Conservation (phyloP, 805 yeast species). For the Candida peoriensis region DNA sequence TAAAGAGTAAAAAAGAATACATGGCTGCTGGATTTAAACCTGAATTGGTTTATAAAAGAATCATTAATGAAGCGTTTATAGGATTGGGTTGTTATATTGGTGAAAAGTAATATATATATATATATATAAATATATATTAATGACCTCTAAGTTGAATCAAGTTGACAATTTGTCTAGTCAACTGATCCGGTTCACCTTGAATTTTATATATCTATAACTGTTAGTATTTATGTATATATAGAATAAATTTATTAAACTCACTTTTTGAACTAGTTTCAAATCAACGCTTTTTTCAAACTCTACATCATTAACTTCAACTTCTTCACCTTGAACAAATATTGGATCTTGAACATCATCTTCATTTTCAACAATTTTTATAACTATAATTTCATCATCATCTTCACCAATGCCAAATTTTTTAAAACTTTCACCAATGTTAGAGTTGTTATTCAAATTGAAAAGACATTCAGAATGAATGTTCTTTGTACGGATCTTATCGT, state of each 20-base stretch:
- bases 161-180: constrained; percentile 41
- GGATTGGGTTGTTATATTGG: constrained; percentile 83
- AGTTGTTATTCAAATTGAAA: constrained; percentile 62
- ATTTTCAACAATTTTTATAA: constrained; percentile 40
- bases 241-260: constrained; percentile 21
- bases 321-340: constrained; percentile 30
- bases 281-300: constrained; percentile 28
- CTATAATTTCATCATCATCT: constrained; percentile 39
- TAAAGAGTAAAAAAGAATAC: constrained; percentile 55
- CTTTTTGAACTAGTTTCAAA: constrained; percentile 29
- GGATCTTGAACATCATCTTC: constrained; percentile 12
- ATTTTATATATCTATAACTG: constrained; percentile 20
- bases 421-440: constrained; percentile 67
- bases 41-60: constrained; percentile 63
- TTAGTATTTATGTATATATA: constrained; percentile 1
- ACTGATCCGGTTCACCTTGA: constrained; percentile 8
- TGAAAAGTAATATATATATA: constrained; percentile 36
- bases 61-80: constrained; percentile 82
- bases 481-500: constrained; percentile 51
- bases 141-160: constrained; percentile 46
- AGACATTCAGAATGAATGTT: constrained; percentile 69
- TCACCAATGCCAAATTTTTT: constrained; percentile 65
- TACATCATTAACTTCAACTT: constrained; percentile 29
- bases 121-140: constrained; percentile 7
- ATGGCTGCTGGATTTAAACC: constrained; percentile 84